Base-by-base conservation (phyloP, 306 rosid genomes). In the Crataegus laevigata region DNA sequence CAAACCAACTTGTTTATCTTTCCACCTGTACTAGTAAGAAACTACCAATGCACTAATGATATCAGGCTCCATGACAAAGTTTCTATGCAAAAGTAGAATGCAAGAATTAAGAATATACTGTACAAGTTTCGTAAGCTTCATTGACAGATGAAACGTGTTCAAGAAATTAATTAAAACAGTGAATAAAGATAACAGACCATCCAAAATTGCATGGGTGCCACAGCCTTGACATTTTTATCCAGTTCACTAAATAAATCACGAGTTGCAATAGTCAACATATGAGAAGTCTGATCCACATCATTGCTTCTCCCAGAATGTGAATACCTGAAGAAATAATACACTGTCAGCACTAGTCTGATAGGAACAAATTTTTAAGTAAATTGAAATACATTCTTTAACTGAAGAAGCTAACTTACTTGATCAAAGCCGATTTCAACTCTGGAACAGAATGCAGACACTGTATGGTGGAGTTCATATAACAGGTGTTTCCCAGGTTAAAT, bases 151-250 rank as follows among this genome's bases (percentile, higher is more conserved):
- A 43, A 29, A 30, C n/a, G 14, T 14, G 11, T 58, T 57, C 58
- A 43, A 62, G 28, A 77, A 30, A 65, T 59, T 68, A 73, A 77
- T 63, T 22, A 60, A 66, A 71, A 57, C 2, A 51, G 62, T 18
- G 36, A 78, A 82, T 55, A 14, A 68, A 82, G 75, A 73, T 24
- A 75, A 81, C 81, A 74, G 64, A 96, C 99, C 99, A 90, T 90
- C 99, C 99, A 96, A 82, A 96, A 96, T 73, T 92, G 99, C 99
- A 96, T 92, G 60, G 99, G 99, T 8, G 97, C 98, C 77, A 96
- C 97, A 80, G 99, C 74, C 89, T 89, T 96, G 76, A 84, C 88
- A 84, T 97, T 96, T 87, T 81, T 90, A 85, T 91, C 98, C 78
- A 96, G 93, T 79, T 92, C 97, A 60, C 78, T 83, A 77, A 96